phyloP scores from a whole-genome alignment of 2,329 filamentous ascomycete species.

The Aaosphaeria pasadenensis region DNA sequence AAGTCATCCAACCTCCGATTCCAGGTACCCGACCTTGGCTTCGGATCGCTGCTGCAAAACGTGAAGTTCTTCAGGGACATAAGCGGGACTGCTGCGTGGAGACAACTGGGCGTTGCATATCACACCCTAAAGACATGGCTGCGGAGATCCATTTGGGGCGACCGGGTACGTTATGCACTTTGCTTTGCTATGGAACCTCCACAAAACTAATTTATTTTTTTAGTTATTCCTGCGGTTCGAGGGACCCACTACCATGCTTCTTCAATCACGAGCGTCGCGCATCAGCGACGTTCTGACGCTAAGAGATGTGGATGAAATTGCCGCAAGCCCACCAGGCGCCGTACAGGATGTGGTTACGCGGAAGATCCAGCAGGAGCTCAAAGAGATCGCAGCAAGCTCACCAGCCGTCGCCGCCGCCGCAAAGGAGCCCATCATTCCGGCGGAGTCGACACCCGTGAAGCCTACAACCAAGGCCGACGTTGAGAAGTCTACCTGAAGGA shows the following conservation, averaged over 20 bases:
- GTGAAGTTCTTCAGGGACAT: slow-evolving; percentile 71
- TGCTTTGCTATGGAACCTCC: background rate
- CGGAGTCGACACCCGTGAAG: background rate
- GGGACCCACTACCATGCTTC: slow-evolving; percentile 78
- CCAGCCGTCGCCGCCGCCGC: background rate
- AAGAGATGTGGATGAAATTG: slow-evolving; percentile 85
- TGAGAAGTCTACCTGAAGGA: background rate
- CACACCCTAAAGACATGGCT: slow-evolving; percentile 73
- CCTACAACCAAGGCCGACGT: slow-evolving; percentile 3
- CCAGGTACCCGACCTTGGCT: slow-evolving; percentile 69
- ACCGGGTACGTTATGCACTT: slow-evolving; percentile 56
- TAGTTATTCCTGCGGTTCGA: slow-evolving; percentile 83
- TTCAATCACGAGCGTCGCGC: slow-evolving; percentile 82
- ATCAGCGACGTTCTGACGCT: slow-evolving; percentile 74
- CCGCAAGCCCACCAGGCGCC: slow-evolving; percentile 72
- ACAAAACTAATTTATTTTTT: slow-evolving; percentile 9
- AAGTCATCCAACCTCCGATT: slow-evolving; percentile 72
- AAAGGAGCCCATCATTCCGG: background rate
- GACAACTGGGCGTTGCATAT: slow-evolving; percentile 60
- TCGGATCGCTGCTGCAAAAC: slow-evolving; percentile 64
- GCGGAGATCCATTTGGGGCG: slow-evolving; percentile 86
- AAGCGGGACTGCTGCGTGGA: slow-evolving; percentile 71
- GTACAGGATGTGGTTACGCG: slow-evolving; percentile 53
- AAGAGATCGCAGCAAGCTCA: slow-evolving; percentile 16
- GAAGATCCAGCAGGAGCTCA: slow-evolving; percentile 36